These are phyloP conservation scores for Colletotrichum sp. DNA, from an alignment of 2,329 filamentous ascomycete species.

Conservation along the genomic window DNA sequence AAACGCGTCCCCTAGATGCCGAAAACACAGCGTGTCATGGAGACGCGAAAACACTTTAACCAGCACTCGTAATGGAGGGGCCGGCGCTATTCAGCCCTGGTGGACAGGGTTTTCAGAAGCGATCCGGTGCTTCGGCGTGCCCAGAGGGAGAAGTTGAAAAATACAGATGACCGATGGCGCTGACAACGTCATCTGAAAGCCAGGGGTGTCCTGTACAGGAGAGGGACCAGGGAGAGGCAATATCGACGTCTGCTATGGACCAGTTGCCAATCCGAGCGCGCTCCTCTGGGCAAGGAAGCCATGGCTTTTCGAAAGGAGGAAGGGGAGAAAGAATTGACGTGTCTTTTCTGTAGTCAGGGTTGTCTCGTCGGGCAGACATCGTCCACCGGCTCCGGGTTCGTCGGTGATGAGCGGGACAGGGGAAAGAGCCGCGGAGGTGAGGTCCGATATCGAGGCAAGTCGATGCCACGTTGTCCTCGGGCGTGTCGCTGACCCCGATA, in stretches of 20 bases:
- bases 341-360: constrained; percentile 1
- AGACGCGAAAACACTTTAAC: not conserved
- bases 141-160: not conserved
- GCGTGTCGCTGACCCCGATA: not conserved
- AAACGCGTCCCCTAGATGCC: not conserved
- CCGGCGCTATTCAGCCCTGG: not conserved
- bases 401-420: not conserved
- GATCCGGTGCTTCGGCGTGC: not conserved
- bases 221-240: not conserved
- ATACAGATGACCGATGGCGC: not conserved
- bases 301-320: not conserved
- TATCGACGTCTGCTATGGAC: not conserved
- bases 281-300: constrained; percentile 2
- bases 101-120: not conserved
- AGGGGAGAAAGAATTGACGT: not conserved
- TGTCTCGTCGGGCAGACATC: not conserved
- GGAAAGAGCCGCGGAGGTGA: not conserved
- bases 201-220: not conserved
- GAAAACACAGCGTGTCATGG: not conserved
- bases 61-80: constrained; percentile 2
- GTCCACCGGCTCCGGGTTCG: not conserved
- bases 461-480: not conserved
- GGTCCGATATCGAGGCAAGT: not conserved
- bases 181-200: not conserved
- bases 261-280: not conserved